Conservation (phyloP, 257 asterid species). For the Marsdenia floribunda region DNA sequence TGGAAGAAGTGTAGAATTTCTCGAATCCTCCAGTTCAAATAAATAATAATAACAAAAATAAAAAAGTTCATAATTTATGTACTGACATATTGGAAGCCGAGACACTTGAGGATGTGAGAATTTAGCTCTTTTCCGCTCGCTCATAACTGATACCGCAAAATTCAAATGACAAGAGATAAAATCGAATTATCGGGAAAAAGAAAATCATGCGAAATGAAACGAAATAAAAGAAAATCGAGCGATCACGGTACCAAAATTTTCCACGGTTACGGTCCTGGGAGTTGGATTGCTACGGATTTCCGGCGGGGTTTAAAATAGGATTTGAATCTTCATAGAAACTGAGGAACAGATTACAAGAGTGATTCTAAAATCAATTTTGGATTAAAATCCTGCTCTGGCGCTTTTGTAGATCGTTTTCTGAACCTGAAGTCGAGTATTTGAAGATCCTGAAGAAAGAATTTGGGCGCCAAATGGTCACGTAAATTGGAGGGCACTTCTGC, state of each 20-base stretch:
- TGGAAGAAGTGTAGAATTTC: background rate
- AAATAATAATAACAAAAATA: background rate
- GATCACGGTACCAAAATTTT: slow-evolving; percentile 27
- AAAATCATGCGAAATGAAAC: background rate
- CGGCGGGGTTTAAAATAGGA: slow-evolving; percentile 17
- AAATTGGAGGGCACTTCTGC: background rate
- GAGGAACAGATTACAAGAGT: background rate
- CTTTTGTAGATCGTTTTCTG: background rate
- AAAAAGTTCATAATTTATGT: background rate
- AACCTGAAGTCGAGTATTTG: background rate
- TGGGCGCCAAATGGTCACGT: slow-evolving; percentile 23
- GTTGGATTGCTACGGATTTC: slow-evolving; percentile 12
- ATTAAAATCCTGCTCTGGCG: background rate
- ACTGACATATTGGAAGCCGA: slow-evolving; percentile 20
- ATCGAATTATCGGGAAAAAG: background rate
- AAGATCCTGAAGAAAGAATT: background rate
- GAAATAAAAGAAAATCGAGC: slow-evolving; percentile 1
- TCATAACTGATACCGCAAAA: slow-evolving; percentile 27
- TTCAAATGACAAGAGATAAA: background rate
- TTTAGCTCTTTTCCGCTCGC: slow-evolving; percentile 50
- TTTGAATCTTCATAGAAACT: slow-evolving; percentile 34
- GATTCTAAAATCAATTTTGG: background rate
- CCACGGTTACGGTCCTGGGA: slow-evolving; percentile 13
- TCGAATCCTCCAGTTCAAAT: background rate
- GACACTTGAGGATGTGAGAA: slow-evolving; percentile 30